phyloP scores from a whole-genome alignment of 139 green algal species.

The Protoeuglena noctilucae region DNA sequence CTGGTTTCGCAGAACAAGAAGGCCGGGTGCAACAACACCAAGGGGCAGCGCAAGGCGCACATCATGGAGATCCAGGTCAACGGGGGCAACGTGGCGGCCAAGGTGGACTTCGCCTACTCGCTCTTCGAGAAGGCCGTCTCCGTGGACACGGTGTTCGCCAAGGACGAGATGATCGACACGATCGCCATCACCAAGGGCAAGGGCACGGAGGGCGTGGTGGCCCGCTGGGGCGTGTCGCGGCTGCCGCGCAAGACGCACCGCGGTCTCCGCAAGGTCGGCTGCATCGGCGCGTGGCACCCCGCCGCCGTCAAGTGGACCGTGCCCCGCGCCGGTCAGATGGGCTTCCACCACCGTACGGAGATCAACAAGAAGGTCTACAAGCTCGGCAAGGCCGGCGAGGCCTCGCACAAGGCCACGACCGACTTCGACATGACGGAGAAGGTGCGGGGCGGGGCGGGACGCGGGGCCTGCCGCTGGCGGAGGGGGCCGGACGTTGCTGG shows the following conservation, averaged over 20 bases:
- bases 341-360: conserved; percentile 97
- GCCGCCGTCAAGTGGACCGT: conserved; percentile 92
- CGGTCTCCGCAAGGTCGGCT: conserved; percentile 95
- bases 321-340: conserved; percentile 82
- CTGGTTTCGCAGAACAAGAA: no score
- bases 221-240: conserved; percentile 92
- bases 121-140: conserved; percentile 79
- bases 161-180: conserved; percentile 97
- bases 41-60: conserved; percentile 94
- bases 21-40: conserved; percentile 39
- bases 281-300: conserved; percentile 97
- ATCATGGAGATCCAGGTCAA: conserved; percentile 98
- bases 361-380: conserved; percentile 99
- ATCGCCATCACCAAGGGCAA: conserved; percentile 92
- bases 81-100: conserved; percentile 70
- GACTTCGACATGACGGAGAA: conserved; percentile 93
- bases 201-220: conserved; percentile 93
- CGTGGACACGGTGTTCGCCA: conserved; percentile 70
- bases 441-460: no score
- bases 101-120: conserved; percentile 89
- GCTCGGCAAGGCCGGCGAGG: conserved; percentile 86
- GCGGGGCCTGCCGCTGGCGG: no score
- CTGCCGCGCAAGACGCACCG: conserved; percentile 98
- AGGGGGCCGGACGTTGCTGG: no score
- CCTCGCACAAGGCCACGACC: conserved; percentile 67